Evolutionary conservation across 2,329 filamentous ascomycete genomes (phyloP), one percentile per base, ranked within the genome.

Genomic region (Sporothrix pallida): DNA sequence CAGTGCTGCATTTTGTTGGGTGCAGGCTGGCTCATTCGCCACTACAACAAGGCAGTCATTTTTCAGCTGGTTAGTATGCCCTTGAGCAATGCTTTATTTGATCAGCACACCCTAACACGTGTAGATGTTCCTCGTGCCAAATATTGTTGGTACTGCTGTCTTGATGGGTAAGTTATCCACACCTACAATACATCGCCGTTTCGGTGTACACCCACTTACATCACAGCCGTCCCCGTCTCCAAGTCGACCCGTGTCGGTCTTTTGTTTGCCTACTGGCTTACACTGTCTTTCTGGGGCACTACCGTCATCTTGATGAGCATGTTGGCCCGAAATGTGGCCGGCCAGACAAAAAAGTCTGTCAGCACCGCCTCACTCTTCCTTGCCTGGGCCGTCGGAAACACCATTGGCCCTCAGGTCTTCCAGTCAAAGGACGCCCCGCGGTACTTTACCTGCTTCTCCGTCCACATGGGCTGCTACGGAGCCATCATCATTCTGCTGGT

Each of bases 251-350:
- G 85, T 50, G 81, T 90, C 42, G 92, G 92, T 5, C 85, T 94
- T 0, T 82, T 94, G 15, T 88, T 94, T 78, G 88, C 86, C 78
- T 94, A 94, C 84, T 94, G 93, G 82, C 90, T 94, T 75, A 91
- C 74, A 0, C 85, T 93, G 23, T 93, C 90, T 7, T 94, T 94
- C 86, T 94, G 91, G 91, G 0, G 91, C 91, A 0, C 88, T 91
- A 78, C 91, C 89, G 2, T 46, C 15, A 83, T 93, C 12, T 84
- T 87, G 37, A 46, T 93, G 77, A 90, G 89, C 15, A 86, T 93
- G 84, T 85, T 93, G 73, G 89, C 88, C 0, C 86, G 91, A 13
- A 93, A 93, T 78, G 84, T 92, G 10, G 91, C 89, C 26, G 91
- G 92, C 0, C 90, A 92, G 77, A 93, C 91, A 1, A 94, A 94